Evolutionary conservation across 495 filamentous ascomycete genomes (phyloP).

Genomic region (Aspergillus taichungensis): DNA sequence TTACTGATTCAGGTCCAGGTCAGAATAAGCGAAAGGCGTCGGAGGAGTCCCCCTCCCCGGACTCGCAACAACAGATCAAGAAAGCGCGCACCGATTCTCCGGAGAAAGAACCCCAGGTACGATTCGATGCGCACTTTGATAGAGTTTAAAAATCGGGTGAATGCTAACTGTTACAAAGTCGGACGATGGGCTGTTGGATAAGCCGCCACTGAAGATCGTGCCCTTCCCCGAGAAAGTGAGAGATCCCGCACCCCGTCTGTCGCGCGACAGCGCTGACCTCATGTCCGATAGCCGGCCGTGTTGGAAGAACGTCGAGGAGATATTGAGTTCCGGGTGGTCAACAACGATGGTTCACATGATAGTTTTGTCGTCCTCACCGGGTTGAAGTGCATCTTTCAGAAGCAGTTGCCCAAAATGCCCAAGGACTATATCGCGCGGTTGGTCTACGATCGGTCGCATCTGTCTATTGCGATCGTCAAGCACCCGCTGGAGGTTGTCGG

Average conservation of each 20-base stretch:
- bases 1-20: slow-evolving; percentile 28
- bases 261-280: slow-evolving; percentile 1
- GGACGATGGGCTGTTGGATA: slow-evolving; percentile 26
- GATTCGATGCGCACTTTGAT: not conserved
- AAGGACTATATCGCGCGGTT: slow-evolving; percentile 97
- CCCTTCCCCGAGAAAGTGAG: slow-evolving; percentile 79
- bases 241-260: not conserved
- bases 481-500: slow-evolving; percentile 89
- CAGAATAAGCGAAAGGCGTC: slow-evolving; percentile 67
- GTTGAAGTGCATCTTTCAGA: slow-evolving; percentile 96
- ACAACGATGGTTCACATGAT: slow-evolving; percentile 84
- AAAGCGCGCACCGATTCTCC: slow-evolving; percentile 53
- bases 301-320: slow-evolving; percentile 91
- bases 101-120: slow-evolving; percentile 43
- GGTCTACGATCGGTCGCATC: slow-evolving; percentile 92
- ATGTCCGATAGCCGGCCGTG: slow-evolving; percentile 59
- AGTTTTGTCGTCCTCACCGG: slow-evolving; percentile 92
- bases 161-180: slow-evolving; percentile 5
- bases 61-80: slow-evolving; percentile 41
- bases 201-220: slow-evolving; percentile 45
- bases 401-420: slow-evolving; percentile 97
- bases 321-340: slow-evolving; percentile 96
- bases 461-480: slow-evolving; percentile 96
- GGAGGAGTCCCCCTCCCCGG: slow-evolving; percentile 55
- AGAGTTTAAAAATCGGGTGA: not conserved